A percentile compares a stretch with the other conserved stretches of the same genome.
phyloP scores from a whole-genome alignment of 768 basidiomycete species.

The Calocera cornea region DNA sequence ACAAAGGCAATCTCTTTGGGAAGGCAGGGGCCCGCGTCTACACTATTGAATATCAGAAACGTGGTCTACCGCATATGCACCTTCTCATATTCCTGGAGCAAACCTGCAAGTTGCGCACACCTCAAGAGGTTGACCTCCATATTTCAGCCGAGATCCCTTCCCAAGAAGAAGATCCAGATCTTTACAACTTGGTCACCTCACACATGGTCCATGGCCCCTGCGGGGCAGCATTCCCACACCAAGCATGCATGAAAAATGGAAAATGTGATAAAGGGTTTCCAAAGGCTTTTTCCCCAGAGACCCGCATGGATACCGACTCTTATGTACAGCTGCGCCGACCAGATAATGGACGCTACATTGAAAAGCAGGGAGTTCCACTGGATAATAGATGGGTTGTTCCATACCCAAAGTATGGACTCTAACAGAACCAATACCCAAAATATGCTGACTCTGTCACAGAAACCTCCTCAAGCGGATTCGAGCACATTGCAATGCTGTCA shows the following conservation, averaged over 20 bases:
- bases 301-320: constrained; percentile 27
- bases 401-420: constrained; percentile 16
- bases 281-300: constrained; percentile 26
- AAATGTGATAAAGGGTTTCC: constrained; percentile 35
- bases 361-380: constrained; percentile 16
- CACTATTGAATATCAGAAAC: constrained; percentile 46
- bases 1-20: constrained; percentile 31
- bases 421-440: too few species aligned
- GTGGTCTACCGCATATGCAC: constrained; percentile 44
- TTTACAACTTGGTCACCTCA: constrained; percentile 31
- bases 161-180: constrained; percentile 25
- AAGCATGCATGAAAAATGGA: constrained; percentile 32
- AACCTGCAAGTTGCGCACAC: constrained; percentile 23
- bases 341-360: constrained; percentile 25
- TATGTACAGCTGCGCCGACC: constrained; percentile 30
- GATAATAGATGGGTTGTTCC: constrained; percentile 35
- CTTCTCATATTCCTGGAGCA: constrained; percentile 32
- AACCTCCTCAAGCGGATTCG: too few species aligned
- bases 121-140: constrained; percentile 28
- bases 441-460: too few species aligned
- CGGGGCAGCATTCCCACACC: constrained; percentile 23
- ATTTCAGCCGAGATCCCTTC: constrained; percentile 36
- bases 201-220: constrained; percentile 41
- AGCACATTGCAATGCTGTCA: too few species aligned
- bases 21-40: constrained; percentile 32